Percentiles rank a stretch among this genome's conserved stretches.
Conservation (phyloP, 2,329 filamentous ascomycete species). For the Fusarium floridanum region DNA sequence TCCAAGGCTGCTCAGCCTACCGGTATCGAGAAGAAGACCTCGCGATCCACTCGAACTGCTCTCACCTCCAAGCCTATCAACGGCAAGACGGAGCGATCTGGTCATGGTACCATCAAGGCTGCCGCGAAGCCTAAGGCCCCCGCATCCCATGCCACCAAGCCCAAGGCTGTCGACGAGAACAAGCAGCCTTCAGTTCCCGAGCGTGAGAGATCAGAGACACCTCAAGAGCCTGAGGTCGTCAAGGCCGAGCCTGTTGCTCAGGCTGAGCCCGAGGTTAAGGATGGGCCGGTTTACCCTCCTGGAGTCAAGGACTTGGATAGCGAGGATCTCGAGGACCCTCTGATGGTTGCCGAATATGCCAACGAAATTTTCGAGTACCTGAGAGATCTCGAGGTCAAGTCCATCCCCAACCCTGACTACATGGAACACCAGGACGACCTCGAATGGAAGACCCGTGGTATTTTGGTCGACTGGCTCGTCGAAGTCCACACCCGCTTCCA, state of each 20-base stretch:
- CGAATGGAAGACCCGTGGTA: slow-evolving; percentile 98
- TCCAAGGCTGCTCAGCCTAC: slow-evolving; percentile 86
- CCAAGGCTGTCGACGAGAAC: slow-evolving; percentile 72
- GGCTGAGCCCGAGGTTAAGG: slow-evolving; percentile 32
- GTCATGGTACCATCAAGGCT: slow-evolving; percentile 73
- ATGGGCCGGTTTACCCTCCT: slow-evolving; percentile 26
- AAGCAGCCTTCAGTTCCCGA: slow-evolving; percentile 66
- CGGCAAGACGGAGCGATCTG: slow-evolving; percentile 78
- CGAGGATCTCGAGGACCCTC: slow-evolving; percentile 91
- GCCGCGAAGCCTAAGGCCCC: slow-evolving; percentile 75
- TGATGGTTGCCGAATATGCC: slow-evolving; percentile 98
- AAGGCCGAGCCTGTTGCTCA: slow-evolving; percentile 17
- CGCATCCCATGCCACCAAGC: slow-evolving; percentile 65
- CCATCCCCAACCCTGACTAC: slow-evolving; percentile 89
- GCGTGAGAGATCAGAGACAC: slow-evolving; percentile 55
- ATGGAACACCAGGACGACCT: slow-evolving; percentile 95
- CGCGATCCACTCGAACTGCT: slow-evolving; percentile 72
- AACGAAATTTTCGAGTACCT: slow-evolving; percentile 98
- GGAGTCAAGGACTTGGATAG: slow-evolving; percentile 77
- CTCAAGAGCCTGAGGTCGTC: slow-evolving; percentile 40
- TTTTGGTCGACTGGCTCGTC: slow-evolving; percentile 97
- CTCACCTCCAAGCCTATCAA: slow-evolving; percentile 76
- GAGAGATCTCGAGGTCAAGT: slow-evolving; percentile 82
- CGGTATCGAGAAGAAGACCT: slow-evolving; percentile 79
- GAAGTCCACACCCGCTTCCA: slow-evolving; percentile 98